Conservation (phyloP, 805 yeast genomes). For the Candida chauliodis region DNA sequence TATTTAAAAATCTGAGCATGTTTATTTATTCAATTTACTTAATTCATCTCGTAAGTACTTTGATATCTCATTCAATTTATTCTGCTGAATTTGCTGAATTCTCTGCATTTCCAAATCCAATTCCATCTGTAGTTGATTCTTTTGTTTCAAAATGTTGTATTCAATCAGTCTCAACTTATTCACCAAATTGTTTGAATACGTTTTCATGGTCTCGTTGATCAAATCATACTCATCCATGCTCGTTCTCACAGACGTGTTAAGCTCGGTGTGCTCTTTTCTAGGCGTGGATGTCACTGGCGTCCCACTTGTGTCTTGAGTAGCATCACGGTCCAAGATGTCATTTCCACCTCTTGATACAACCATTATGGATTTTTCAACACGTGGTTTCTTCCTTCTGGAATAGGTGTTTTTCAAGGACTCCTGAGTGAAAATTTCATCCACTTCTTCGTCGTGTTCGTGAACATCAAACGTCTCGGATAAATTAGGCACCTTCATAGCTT, state of each 20-base stretch:
- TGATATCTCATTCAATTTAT: slow-evolving; percentile 8
- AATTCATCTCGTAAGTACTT: slow-evolving; percentile 10
- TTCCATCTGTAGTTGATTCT: slow-evolving; percentile 12
- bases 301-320: no score
- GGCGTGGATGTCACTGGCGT: no score
- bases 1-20: no score
- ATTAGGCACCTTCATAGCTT: not conserved
- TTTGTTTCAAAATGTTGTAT: slow-evolving; percentile 9
- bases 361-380: no score
- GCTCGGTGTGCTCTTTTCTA: no score
- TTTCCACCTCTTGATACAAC: no score
- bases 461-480: slow-evolving; percentile 5
- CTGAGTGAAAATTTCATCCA: slow-evolving; percentile 1
- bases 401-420: not conserved
- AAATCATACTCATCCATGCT: slow-evolving; percentile 5
- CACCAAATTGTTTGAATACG: slow-evolving; percentile 11
- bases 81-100: slow-evolving; percentile 9
- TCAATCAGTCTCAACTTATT: slow-evolving; percentile 13
- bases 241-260: no score
- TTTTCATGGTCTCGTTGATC: slow-evolving; percentile 11
- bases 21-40: no score
- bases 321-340: no score
- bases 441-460: slow-evolving; percentile 4
- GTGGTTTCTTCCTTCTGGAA: no score
- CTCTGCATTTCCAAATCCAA: slow-evolving; percentile 12